Base-by-base conservation (phyloP, 2,329 filamentous ascomycete genomes). In the Aureobasidium musti region DNA sequence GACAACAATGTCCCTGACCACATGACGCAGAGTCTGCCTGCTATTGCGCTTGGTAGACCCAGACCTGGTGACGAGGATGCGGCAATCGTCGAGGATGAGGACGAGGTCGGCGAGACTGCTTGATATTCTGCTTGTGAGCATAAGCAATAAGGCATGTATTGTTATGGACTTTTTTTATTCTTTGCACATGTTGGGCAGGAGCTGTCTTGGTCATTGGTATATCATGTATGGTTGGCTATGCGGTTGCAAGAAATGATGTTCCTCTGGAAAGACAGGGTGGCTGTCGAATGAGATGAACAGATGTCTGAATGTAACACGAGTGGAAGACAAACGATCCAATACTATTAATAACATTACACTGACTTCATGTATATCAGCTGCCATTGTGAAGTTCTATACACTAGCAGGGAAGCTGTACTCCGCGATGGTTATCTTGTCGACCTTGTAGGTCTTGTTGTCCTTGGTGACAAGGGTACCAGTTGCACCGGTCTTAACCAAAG, bases 51-150 rank as follows among this genome's bases (percentile, higher is more conserved):
- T 3, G 63, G 52, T 11, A 65, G 41, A 43, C 33, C 43, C 5
- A 57, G 53, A 52, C 17, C n/a, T 10, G 8, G 39, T 14, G 43
- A 57, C 11, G 52, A 65, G 3, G 52, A 59, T 1, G 41, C 35
- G 19, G 47, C 60, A 10, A 53, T 52, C 21, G 63, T 28, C 0
- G 63, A 57, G 13, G 52, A 57, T 13, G 63, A 65, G 52, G 63
- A 65, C 50, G 63, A 65, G 28, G 41, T 65, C 19, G 63, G 52
- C 8, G 63, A 65, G 28, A 65, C 63, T 30, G 23, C 0, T 79
- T 75, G 45, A 64, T 37, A 13, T 19, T 33, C 2, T 63, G 45
- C 14, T 33, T 49, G 1, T 19, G 30, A 52, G 43, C 21, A 26
- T 30, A 3, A 47, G 8, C 26, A 13, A 26, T 26, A 26, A 2